These are phyloP conservation scores for Penicillium sp. DNA, from an alignment of 2,329 filamentous ascomycete species.

Conservation along the genomic window DNA sequence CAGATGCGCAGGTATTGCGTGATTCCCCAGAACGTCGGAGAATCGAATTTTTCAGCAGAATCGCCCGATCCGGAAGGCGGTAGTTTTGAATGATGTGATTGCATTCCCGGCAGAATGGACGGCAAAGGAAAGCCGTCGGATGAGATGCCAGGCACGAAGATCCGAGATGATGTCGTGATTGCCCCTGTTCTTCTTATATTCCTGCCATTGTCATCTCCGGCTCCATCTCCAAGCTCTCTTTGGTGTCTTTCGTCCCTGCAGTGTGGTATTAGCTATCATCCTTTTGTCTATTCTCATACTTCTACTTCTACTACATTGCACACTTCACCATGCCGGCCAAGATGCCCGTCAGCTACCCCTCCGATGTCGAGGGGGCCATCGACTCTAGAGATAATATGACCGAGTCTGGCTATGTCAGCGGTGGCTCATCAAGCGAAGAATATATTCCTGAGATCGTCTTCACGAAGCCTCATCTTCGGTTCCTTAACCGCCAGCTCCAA, in stretches of 20 bases:
- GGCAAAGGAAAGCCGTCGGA: slow-evolving; percentile 24
- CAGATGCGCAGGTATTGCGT: slow-evolving; percentile 40
- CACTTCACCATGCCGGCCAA: slow-evolving; percentile 38
- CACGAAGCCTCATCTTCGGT: slow-evolving; percentile 81
- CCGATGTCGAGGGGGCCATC: slow-evolving; percentile 32
- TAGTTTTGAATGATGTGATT: slow-evolving; percentile 31
- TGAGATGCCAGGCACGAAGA: slow-evolving; percentile 20
- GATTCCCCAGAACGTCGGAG: slow-evolving; percentile 34
- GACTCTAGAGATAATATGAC: slow-evolving; percentile 62
- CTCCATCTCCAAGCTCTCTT: slow-evolving; percentile 14
- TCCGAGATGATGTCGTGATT: slow-evolving; percentile 35
- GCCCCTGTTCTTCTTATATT: slow-evolving; percentile 30
- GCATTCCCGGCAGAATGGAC: slow-evolving; percentile 24
- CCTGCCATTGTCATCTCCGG: slow-evolving; percentile 20
- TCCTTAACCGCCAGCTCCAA: slow-evolving; percentile 86
- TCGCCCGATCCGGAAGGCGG: slow-evolving; percentile 27
- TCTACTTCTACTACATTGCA: not conserved
- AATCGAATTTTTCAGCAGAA: slow-evolving; percentile 30
- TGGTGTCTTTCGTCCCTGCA: slow-evolving; percentile 1
- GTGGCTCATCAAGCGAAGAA: slow-evolving; percentile 56
- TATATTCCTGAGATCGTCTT: slow-evolving; percentile 76
- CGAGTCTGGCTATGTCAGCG: slow-evolving; percentile 76
- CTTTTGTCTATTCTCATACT: slow-evolving; percentile 6
- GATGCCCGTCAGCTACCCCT: slow-evolving; percentile 36
- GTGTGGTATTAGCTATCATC: slow-evolving; percentile 3